Evolutionary conservation across 768 basidiomycete genomes (phyloP).

Genomic region (Psilocybe cubensis): DNA sequence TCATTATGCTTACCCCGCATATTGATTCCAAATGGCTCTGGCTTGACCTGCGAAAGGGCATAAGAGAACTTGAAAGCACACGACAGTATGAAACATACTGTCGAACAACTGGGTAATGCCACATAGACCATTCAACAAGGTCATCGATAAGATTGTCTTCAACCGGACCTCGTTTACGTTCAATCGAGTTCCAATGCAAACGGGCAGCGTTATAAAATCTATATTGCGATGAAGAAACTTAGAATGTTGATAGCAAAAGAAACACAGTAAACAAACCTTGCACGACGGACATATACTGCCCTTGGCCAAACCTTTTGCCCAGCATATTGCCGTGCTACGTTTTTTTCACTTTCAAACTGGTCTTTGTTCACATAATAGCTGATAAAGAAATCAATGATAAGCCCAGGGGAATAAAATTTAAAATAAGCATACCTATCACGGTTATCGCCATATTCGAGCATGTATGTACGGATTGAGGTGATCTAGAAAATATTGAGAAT

Average conservation of each 20-base stretch:
- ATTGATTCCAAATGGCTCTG: slow-evolving; percentile 54
- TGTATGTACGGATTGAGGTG: slow-evolving; percentile 67
- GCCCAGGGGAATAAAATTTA: background rate
- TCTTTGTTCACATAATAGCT: slow-evolving; percentile 65
- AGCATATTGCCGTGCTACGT: slow-evolving; percentile 67
- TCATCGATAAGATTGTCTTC: slow-evolving; percentile 74
- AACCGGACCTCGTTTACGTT: slow-evolving; percentile 59
- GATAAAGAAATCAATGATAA: background rate
- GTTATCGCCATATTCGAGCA: slow-evolving; percentile 79
- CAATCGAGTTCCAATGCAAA: slow-evolving; percentile 74
- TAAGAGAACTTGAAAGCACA: slow-evolving; percentile 19
- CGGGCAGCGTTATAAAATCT: slow-evolving; percentile 71
- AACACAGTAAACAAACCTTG: slow-evolving; percentile 47
- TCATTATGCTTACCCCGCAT: slow-evolving; percentile 44
- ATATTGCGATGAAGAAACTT: slow-evolving; percentile 6
- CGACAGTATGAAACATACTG: slow-evolving; percentile 35
- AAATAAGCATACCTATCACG: slow-evolving; percentile 45
- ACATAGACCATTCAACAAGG: slow-evolving; percentile 74
- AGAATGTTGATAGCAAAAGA: background rate
- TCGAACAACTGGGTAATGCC: slow-evolving; percentile 67
- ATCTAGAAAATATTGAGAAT: slow-evolving; percentile 41
- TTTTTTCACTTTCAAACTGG: slow-evolving; percentile 61
- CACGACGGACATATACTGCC: slow-evolving; percentile 67
- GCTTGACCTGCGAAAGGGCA: slow-evolving; percentile 41
- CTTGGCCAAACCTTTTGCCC: slow-evolving; percentile 81